Conservation (phyloP, 768 basidiomycete species). For the Phaeotremella fagi region DNA sequence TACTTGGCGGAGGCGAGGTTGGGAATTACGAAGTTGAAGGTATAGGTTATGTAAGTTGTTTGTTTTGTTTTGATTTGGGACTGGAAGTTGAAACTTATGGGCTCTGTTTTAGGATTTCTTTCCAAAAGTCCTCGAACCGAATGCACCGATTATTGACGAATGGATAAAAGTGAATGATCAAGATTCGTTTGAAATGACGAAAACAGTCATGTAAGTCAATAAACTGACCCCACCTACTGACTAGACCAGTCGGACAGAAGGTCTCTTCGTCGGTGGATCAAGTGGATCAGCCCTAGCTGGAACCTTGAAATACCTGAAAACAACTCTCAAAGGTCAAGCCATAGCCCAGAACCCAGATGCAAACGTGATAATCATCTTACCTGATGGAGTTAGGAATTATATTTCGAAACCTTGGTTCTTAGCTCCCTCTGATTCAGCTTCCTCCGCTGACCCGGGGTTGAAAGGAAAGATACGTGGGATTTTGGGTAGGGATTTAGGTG, state of each 20-base stretch:
- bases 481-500: conserved; percentile 30
- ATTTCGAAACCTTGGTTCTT: conserved; percentile 93
- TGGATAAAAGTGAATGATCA: conserved; percentile 79
- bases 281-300: conserved; percentile 81
- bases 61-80: too few species aligned
- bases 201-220: conserved; percentile 57
- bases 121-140: conserved; percentile 75
- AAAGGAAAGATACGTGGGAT: conserved; percentile 17
- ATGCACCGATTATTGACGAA: conserved; percentile 55
- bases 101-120: conserved; percentile 77
- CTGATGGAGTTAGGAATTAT: conserved; percentile 91
- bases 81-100: too few species aligned
- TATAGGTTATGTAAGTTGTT: conserved; percentile 60
- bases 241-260: conserved; percentile 71
- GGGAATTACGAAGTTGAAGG: conserved; percentile 77
- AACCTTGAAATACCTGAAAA: conserved; percentile 68
- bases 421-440: conserved; percentile 22
- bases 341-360: conserved; percentile 61
- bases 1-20: conserved; percentile 61
- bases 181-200: conserved; percentile 71
- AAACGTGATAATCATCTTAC: conserved; percentile 83
- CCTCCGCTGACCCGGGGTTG: conserved; percentile 9
- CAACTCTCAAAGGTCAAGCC: conserved; percentile 59
- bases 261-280: conserved; percentile 87
- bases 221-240: neutral